Conservation (phyloP, 1,139 yeast species). For the Candida frijolesensis region DNA sequence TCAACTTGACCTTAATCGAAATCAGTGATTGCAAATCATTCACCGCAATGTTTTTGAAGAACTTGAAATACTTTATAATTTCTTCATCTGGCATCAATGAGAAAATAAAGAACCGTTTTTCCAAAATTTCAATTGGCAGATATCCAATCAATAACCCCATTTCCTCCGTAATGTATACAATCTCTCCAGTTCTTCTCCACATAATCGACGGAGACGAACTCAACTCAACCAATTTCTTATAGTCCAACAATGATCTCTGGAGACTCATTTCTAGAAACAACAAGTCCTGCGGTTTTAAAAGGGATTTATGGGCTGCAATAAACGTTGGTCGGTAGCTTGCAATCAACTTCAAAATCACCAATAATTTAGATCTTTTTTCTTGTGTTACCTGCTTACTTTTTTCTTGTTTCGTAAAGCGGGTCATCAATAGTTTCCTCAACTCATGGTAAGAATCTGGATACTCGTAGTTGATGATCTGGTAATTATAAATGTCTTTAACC, state of each 20-base stretch:
- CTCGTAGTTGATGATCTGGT: conserved; percentile 58
- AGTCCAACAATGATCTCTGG: conserved; percentile 68
- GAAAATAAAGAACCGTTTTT: conserved; percentile 55
- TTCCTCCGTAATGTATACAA: conserved; percentile 70
- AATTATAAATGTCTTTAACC: conserved; percentile 66
- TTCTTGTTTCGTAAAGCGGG: too few relatives aligned
- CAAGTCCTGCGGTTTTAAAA: conserved; percentile 63
- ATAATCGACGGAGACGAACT: conserved; percentile 71
- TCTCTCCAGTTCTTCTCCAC: conserved; percentile 80
- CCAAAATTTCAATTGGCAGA: conserved; percentile 46
- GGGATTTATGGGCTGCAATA: conserved; percentile 68
- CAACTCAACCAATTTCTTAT: conserved; percentile 59
- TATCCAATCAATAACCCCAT: conserved; percentile 65
- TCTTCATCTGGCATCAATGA: conserved; percentile 54
- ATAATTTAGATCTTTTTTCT: conserved; percentile 48
- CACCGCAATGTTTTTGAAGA: conserved; percentile 53
- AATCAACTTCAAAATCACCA: conserved; percentile 63
- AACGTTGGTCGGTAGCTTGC: conserved; percentile 74
- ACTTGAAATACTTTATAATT: conserved; percentile 44
- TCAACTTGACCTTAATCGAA: conserved; percentile 12
- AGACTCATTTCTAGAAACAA: conserved; percentile 68
- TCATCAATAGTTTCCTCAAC: conserved; percentile 57
- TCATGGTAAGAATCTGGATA: conserved; percentile 71
- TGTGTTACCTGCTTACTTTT: too few relatives aligned
- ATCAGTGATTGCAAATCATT: conserved; percentile 46